These are phyloP conservation scores for Hemileccinum impolitum DNA, from an alignment of 768 basidiomycete species.

Conservation along the genomic window DNA sequence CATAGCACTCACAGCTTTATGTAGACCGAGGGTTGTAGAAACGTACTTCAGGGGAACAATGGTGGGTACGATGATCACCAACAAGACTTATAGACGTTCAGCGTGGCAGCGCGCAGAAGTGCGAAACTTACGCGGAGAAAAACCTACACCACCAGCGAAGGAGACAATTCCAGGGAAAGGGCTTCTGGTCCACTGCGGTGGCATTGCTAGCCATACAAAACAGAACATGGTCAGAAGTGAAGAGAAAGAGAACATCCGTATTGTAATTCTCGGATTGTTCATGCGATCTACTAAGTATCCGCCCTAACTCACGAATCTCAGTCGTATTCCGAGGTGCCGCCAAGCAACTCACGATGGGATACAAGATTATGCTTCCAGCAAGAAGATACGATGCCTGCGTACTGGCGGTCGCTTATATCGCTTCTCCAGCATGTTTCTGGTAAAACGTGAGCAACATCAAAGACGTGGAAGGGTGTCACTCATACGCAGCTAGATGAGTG, in stretches of 20 bases:
- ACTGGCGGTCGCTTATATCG: conserved; percentile 60
- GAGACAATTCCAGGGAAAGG: conserved; percentile 59
- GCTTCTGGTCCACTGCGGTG: conserved; percentile 52
- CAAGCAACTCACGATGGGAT: conserved; percentile 54
- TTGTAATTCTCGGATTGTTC: conserved; percentile 54
- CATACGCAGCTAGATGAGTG: conserved; percentile 71
- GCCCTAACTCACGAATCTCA: conserved; percentile 36
- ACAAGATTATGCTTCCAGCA: conserved; percentile 63
- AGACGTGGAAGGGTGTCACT: neutral
- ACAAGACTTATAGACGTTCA: conserved; percentile 46
- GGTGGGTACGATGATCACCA: conserved; percentile 71
- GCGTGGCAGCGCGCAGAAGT: neutral
- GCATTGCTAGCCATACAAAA: conserved; percentile 65
- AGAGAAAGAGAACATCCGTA: conserved; percentile 56
- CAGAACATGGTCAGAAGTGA: conserved; percentile 57
- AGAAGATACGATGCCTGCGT: conserved; percentile 68
- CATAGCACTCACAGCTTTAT: conserved; percentile 61
- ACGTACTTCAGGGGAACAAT: conserved; percentile 71
- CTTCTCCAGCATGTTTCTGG: conserved; percentile 68
- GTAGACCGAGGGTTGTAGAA: conserved; percentile 72
- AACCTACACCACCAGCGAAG: conserved; percentile 70
- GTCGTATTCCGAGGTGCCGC: neutral
- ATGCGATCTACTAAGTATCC: conserved; percentile 64
- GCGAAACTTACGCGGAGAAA: conserved; percentile 52
- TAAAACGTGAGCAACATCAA: conserved; percentile 1